Conservation (phyloP, 2,329 filamentous ascomycete species). For the Annulohypoxylon truncatum region DNA sequence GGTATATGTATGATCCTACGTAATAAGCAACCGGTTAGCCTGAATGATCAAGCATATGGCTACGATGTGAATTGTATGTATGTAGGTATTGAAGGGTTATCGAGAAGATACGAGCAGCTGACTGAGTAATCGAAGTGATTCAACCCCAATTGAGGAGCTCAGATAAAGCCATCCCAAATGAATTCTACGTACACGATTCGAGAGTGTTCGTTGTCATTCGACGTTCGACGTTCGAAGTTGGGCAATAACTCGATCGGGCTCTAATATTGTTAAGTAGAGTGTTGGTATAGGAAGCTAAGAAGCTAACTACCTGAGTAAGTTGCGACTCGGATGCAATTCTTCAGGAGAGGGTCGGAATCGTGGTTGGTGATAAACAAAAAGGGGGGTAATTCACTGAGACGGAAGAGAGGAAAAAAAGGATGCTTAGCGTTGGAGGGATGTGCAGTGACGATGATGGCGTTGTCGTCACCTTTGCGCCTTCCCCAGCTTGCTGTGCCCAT, state of each 20-base stretch:
- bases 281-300: background rate
- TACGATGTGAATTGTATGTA: background rate
- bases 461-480: constrained; percentile 41
- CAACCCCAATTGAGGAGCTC: constrained; percentile 2
- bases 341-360: background rate
- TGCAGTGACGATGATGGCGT: constrained; percentile 35
- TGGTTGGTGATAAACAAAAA: constrained; percentile 7
- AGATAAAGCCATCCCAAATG: constrained; percentile 6
- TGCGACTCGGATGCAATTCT: constrained; percentile 22
- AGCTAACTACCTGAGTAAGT: background rate
- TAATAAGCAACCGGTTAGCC: constrained; percentile 17
- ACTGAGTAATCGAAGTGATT: background rate
- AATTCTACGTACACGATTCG: constrained; percentile 18
- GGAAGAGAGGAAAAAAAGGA: constrained; percentile 10
- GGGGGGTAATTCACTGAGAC: background rate
- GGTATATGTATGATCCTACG: background rate
- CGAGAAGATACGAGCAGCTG: background rate
- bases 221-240: constrained; percentile 8
- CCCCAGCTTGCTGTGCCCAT: constrained; percentile 19
- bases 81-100: background rate
- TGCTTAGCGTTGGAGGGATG: background rate
- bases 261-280: constrained; percentile 8
- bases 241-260: constrained; percentile 27
- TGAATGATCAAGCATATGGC: background rate
- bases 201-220: constrained; percentile 1